Conservation (phyloP, 768 basidiomycete genomes). For the Mycena metata region DNA sequence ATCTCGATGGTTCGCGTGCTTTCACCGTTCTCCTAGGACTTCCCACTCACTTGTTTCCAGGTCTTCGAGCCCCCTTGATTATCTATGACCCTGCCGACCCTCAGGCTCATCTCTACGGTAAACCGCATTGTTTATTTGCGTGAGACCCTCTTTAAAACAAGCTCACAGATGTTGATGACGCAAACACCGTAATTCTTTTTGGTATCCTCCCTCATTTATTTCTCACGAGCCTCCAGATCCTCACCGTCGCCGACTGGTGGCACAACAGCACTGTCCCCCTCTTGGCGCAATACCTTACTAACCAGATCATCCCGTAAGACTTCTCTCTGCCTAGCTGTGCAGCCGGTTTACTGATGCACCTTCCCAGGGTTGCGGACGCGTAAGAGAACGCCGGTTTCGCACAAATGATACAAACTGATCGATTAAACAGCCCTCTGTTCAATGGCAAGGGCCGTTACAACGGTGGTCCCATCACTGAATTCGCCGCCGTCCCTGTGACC, state of each 20-base stretch:
- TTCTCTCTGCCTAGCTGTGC: background rate
- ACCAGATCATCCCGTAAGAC: constrained; percentile 15
- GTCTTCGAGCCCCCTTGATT: no score
- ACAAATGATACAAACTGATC: no score
- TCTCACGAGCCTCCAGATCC: constrained; percentile 36
- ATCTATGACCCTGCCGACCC: constrained; percentile 25
- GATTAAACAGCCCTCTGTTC: constrained; percentile 50
- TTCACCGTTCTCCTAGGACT: constrained; percentile 17
- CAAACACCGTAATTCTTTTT: constrained; percentile 43
- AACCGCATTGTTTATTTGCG: background rate
- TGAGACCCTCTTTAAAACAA: no score
- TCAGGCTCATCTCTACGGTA: constrained; percentile 20
- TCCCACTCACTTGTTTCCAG: no score
- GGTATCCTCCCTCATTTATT: background rate
- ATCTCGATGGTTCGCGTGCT: constrained; percentile 54
- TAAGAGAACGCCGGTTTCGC: background rate
- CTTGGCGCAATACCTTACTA: constrained; percentile 7
- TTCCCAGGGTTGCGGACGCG: background rate
- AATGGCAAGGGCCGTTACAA: constrained; percentile 54
- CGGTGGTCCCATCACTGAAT: constrained; percentile 45
- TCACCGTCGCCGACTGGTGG: constrained; percentile 52
- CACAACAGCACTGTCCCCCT: constrained; percentile 17
- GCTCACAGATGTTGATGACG: constrained; percentile 39
- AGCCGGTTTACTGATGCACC: background rate
- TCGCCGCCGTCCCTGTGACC: constrained; percentile 49